These are phyloP conservation scores for Pythium volutum DNA, from an alignment of 352 stramenopile genomes.

Conservation along the genomic window DNA sequence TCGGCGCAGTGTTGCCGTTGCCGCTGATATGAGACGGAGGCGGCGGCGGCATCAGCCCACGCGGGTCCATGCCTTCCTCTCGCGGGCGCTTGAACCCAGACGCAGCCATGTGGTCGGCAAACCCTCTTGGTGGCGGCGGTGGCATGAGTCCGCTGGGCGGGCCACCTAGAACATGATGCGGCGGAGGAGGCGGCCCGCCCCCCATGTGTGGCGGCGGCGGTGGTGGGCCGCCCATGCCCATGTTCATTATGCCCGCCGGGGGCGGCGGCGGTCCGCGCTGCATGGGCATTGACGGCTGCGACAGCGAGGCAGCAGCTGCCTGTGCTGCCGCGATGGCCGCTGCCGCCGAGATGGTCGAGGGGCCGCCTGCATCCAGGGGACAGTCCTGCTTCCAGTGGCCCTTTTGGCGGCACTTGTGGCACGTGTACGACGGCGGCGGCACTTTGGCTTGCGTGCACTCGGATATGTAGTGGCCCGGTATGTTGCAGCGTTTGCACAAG, in stretches of 20 bases:
- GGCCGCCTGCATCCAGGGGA: conserved; percentile 44
- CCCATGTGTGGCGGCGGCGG: conserved; percentile 46
- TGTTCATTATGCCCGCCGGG: conserved; percentile 18
- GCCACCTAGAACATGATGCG: conserved; percentile 18
- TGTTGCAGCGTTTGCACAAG: conserved; percentile 85
- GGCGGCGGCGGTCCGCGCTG: conserved; percentile 16
- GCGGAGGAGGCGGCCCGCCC: conserved; percentile 20
- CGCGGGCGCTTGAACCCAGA: conserved; percentile 24
- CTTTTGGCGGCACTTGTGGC: conserved; percentile 86
- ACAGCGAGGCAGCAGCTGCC: conserved; percentile 21
- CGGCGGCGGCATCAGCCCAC: not conserved
- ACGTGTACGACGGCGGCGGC: conserved; percentile 75
- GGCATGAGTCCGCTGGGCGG: conserved; percentile 12
- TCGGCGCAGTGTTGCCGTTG: conserved; percentile 1
- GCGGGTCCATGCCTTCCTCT: conserved; percentile 10
- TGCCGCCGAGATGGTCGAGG: conserved; percentile 41
- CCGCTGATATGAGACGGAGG: not conserved
- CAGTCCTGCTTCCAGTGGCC: conserved; percentile 89
- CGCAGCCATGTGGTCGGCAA: conserved; percentile 18
- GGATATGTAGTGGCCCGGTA: conserved; percentile 83
- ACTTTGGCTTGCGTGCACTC: conserved; percentile 85
- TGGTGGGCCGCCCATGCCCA: conserved; percentile 30
- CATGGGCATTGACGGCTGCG: conserved; percentile 10
- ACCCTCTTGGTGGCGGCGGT: conserved; percentile 18
- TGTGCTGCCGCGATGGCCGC: conserved; percentile 40